Evolutionary conservation across 805 yeast species (phyloP), one percentile per base, ranked within the genome.

Genomic region (Starmerella stigmatis): DNA sequence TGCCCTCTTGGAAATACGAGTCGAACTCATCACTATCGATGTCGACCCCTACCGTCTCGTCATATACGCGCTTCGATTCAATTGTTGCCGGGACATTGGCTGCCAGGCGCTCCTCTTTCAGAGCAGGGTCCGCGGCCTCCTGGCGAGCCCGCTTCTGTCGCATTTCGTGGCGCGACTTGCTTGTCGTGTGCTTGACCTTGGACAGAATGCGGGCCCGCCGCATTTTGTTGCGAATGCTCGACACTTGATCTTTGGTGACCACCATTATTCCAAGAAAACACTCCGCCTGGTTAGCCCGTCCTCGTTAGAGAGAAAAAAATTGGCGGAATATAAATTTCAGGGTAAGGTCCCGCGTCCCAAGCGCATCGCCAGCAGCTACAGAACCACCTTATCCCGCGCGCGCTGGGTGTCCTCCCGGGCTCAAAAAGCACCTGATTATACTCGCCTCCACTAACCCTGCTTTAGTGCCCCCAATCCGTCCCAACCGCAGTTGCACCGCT

Each of bases 121-220:
- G 65, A 53, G 80, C 86, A 1, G 96, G 96, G 57, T 88, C 81
- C 23, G 73, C 76, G 45, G 80, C 69, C 64, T 92, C 97, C 52
- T 81, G 89, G 58, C 80, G 81, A n/a, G 94, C 92, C 59, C 96
- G 74, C 36, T 78, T 76, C n/a, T 75, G 73, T 53, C 97, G 74
- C 60, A 72, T 70, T 59, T 76, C 78, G 61, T 86, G 96, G 57
- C 85, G 76, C 43, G 74, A 74, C 58, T 83, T 84, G 57, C 80
- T 79, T 62, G 76, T 73, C 50, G 82, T 81, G 59, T 82, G 81
- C 63, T 80, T 82, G 43, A 83, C 59, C 46, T 78, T 75, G 9
- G 86, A 81, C 63, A 74, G 82, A 30, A 85, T 69, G 64, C 82
- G 75, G 61, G 84, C 92, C 53, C 96, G 75, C 57, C 76, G 76